These are phyloP conservation scores for Cutaneotrichosporon dermatis DNA, from an alignment of 1,284 basidiomycete species.

Conservation along the genomic window DNA sequence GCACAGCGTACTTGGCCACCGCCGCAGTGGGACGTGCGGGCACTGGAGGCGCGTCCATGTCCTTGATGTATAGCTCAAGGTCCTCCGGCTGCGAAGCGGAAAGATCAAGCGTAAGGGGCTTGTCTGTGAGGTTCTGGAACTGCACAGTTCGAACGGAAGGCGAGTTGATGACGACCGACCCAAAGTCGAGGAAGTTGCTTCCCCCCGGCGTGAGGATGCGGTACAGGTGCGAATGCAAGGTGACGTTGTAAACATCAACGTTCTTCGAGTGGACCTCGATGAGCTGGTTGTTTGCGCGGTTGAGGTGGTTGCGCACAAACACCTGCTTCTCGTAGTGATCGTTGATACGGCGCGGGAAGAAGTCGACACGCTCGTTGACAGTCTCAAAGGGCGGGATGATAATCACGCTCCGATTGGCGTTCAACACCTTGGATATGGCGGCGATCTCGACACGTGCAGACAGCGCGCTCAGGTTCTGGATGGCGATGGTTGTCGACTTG, in stretches of 20 bases:
- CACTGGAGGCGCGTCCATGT: constrained; percentile 27
- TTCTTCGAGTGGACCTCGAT: constrained; percentile 52
- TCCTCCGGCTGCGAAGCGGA: constrained; percentile 53
- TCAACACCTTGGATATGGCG: constrained; percentile 53
- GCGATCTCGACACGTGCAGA: constrained; percentile 53
- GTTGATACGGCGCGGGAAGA: constrained; percentile 54
- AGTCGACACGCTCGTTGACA: constrained; percentile 52
- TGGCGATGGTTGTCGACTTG: constrained; percentile 47
- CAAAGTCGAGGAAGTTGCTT: constrained; percentile 54
- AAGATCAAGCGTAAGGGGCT: constrained; percentile 50
- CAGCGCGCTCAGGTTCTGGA: constrained; percentile 50
- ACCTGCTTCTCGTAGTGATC: constrained; percentile 53
- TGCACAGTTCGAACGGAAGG: constrained; percentile 50
- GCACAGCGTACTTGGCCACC: neutral
- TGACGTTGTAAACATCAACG: constrained; percentile 53
- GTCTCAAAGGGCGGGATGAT: constrained; percentile 51
- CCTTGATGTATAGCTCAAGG: constrained; percentile 50
- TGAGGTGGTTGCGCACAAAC: constrained; percentile 48
- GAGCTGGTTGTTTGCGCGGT: constrained; percentile 48
- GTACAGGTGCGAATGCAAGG: constrained; percentile 54
- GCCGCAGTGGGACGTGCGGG: too few relatives aligned
- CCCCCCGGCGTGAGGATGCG: constrained; percentile 54
- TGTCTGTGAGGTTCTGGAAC: constrained; percentile 49
- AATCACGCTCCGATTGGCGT: constrained; percentile 52
- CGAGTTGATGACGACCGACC: constrained; percentile 53